Conservation (phyloP, 306 rosid species). For the Lathyrus oleraceus region DNA sequence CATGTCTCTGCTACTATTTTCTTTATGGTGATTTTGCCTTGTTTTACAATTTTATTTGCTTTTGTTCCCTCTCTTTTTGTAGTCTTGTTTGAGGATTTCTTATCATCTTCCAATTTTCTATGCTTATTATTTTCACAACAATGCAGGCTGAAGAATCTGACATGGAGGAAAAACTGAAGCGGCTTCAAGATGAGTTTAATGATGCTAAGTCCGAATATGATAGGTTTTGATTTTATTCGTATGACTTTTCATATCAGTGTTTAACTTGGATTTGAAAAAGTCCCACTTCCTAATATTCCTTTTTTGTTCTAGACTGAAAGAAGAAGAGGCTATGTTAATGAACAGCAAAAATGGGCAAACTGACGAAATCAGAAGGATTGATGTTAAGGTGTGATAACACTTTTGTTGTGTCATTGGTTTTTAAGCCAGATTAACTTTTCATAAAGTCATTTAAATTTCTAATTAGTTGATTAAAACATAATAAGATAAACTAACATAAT, state of each 20-base stretch:
- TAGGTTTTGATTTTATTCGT: slow-evolving; percentile 48
- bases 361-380: slow-evolving; percentile 47
- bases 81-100: slow-evolving; percentile 11
- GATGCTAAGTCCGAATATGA: slow-evolving; percentile 46
- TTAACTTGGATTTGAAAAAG: slow-evolving; percentile 34
- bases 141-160: slow-evolving; percentile 80
- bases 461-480: too few relatives aligned
- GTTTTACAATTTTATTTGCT: slow-evolving; percentile 5
- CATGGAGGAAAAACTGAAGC: slow-evolving; percentile 62
- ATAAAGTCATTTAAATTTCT: too few relatives aligned
- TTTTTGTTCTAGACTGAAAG: slow-evolving; percentile 60
- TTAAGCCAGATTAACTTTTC: not conserved
- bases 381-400: slow-evolving; percentile 48
- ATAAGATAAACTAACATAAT: too few relatives aligned
- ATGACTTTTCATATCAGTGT: slow-evolving; percentile 21
- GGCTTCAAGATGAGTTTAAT: slow-evolving; percentile 54
- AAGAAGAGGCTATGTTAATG: slow-evolving; percentile 52
- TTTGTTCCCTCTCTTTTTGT: not conserved
- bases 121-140: slow-evolving; percentile 25
- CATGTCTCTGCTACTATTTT: slow-evolving; percentile 15
- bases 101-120: not conserved
- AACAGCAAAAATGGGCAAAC: slow-evolving; percentile 37
- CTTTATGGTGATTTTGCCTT: not conserved
- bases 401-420: not conserved
- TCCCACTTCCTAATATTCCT: slow-evolving; percentile 32